Evolutionary conservation across 176 grass and related monocot genomes (phyloP), one percentile per base, ranked within the genome.

Genomic region (Stipa capillata): DNA sequence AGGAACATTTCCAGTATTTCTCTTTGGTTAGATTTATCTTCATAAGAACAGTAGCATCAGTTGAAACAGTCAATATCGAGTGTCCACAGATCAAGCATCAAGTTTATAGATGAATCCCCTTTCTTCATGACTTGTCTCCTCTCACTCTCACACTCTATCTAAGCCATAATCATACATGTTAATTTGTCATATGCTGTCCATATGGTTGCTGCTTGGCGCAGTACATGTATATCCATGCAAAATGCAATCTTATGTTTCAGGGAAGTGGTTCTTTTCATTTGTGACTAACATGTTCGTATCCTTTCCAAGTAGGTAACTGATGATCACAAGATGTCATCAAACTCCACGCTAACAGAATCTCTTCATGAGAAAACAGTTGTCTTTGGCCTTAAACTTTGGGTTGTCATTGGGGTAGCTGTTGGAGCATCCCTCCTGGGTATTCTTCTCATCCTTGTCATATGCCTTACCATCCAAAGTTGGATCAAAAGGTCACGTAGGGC

Each of bases 321-420:
- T 83, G 79, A 33, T 69, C 25, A 33, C 47, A 92, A 83, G 15
- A 94, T 94, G 95, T 97, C 92, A 21, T 89, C 90, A 20, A 90
- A 81, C 45, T 91, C 93, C 27, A 85, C 89, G 66, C 85, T 97
- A 33, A 88, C 91, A 62, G 89, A 97, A 79, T 91, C 93, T 48
- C 78, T 97, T 52, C 86, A 94, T 85, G 76, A 83, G 52, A 94
- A 90, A 85, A 97, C 91, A 7, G 47, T 92, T 72, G 69, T 97
- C 33, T 88, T 94, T 85, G 92, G 95, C 27, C 92, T 97, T 36
- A 93, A 94, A 87, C 83, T 97, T 48, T 97, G 89, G 92, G 92
- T 94, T 32, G 89, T 97, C 34, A 97, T 97, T 76, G 91, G 95
- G n/a, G 87, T 97, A 11, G 50, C 83, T 47, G 95, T 92, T 20